Percentiles rank a stretch among this genome's conserved stretches.
These are phyloP conservation scores for Saksenaea oblongispora DNA, from an alignment of 371 early-diverging fungal genomes.

Conservation along the genomic window DNA sequence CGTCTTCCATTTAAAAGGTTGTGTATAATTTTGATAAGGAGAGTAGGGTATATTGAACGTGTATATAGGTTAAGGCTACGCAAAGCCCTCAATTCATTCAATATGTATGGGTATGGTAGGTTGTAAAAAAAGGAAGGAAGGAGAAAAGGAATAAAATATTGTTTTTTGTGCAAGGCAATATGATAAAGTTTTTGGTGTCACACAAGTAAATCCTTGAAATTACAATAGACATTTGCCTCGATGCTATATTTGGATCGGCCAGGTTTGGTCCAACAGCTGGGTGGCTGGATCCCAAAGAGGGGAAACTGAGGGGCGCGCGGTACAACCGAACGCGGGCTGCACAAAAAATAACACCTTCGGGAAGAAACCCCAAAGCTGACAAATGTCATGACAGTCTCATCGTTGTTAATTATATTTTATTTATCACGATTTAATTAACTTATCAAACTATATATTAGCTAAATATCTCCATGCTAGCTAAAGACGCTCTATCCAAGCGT, in stretches of 20 bases:
- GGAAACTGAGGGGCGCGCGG: not conserved
- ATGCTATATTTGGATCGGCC: conserved; percentile 8
- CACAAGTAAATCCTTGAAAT: not conserved
- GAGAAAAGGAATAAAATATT: conserved; percentile 7
- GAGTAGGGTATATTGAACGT: not conserved
- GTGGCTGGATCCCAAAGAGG: conserved; percentile 6
- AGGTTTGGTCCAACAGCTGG: not conserved
- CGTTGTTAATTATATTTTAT: not conserved
- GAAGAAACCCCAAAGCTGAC: not conserved
- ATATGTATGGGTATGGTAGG: conserved; percentile 55
- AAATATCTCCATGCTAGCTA: not conserved
- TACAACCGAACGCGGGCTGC: not conserved
- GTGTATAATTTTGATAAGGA: not conserved
- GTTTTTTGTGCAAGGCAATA: not conserved
- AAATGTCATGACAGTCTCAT: not conserved
- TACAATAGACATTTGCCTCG: conserved; percentile 1
- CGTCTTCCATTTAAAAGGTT: conserved; percentile 15
- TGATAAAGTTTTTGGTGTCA: conserved; percentile 8
- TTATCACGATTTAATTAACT: not conserved
- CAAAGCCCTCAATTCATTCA: conserved; percentile 68
- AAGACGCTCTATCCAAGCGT: too few species aligned
- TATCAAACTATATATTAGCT: not conserved
- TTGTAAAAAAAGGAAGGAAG: conserved; percentile 7
- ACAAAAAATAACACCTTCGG: not conserved
- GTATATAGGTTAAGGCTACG: not conserved